Evolutionary conservation across 495 filamentous ascomycete species (phyloP).

Genomic region (Recurvomyces mirabilis): DNA sequence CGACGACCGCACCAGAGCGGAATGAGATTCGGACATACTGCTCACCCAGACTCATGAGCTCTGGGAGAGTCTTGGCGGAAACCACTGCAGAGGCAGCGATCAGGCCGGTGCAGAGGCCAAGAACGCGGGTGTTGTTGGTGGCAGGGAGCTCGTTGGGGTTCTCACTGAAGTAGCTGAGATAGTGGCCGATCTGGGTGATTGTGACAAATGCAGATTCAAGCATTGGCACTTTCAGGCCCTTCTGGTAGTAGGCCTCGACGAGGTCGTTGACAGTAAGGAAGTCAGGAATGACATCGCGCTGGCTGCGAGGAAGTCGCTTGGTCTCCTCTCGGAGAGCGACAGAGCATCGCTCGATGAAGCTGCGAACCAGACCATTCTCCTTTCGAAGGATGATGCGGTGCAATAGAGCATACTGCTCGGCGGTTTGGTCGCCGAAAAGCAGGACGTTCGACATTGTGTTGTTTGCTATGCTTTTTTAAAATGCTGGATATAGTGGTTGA

Average conservation of each 20-base stretch:
- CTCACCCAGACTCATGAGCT: constrained; percentile 56
- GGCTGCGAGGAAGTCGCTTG: constrained; percentile 44
- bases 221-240: constrained; percentile 46
- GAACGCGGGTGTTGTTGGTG: constrained; percentile 36
- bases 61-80: constrained; percentile 52
- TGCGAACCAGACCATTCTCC: constrained; percentile 51
- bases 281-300: constrained; percentile 51
- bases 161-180: constrained; percentile 56
- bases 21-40: constrained; percentile 65
- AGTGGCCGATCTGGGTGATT: constrained; percentile 61
- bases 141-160: constrained; percentile 36
- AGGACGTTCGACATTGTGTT: constrained; percentile 29
- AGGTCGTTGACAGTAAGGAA: constrained; percentile 62
- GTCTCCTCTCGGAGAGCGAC: constrained; percentile 55
- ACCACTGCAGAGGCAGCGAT: constrained; percentile 63
- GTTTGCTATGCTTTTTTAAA: not conserved
- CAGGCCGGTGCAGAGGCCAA: constrained; percentile 62
- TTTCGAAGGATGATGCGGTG: constrained; percentile 51
- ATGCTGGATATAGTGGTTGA: not conserved
- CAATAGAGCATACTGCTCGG: constrained; percentile 57
- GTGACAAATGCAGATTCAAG: constrained; percentile 57
- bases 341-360: constrained; percentile 53
- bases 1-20: constrained; percentile 53
- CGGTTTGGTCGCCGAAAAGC: constrained; percentile 68
- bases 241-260: constrained; percentile 53